Evolutionary conservation across 495 filamentous ascomycete species (phyloP).

Genomic region (Hypoxylon subgilvum): DNA sequence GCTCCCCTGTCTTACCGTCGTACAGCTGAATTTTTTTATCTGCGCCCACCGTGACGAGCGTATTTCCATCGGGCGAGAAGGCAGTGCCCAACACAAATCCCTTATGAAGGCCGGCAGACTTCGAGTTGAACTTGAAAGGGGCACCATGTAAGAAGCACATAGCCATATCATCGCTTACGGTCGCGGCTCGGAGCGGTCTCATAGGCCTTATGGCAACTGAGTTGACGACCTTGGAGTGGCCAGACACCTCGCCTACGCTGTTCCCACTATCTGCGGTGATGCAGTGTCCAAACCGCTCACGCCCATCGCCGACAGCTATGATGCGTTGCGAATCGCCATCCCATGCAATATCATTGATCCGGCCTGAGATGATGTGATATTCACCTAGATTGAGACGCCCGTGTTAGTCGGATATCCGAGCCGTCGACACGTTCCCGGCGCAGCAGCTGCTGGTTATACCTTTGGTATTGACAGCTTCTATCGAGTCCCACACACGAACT

Average conservation of each 20-base stretch:
- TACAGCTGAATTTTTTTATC: conserved; percentile 92
- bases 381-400: conserved; percentile 62
- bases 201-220: conserved; percentile 87
- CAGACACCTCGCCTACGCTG: conserved; percentile 89
- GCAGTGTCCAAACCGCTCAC: conserved; percentile 91
- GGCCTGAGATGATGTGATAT: conserved; percentile 91
- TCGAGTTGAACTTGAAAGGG: conserved; percentile 90
- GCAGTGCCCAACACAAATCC: conserved; percentile 86
- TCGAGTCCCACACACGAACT: conserved; percentile 87
- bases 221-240: conserved; percentile 90
- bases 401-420: conserved; percentile 16
- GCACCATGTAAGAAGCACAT: conserved; percentile 91
- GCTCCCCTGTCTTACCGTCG: conserved; percentile 91
- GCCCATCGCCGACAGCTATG: conserved; percentile 93
- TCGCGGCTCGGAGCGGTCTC: conserved; percentile 85
- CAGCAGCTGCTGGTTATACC: conserved; percentile 47
- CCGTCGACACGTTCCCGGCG: neutral
- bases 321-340: conserved; percentile 96
- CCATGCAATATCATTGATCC: conserved; percentile 96
- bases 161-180: conserved; percentile 85
- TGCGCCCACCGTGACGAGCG: conserved; percentile 84
- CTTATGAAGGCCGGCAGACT: conserved; percentile 75
- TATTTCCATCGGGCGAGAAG: conserved; percentile 88
- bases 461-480: conserved; percentile 69
- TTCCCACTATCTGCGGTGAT: conserved; percentile 96